Evolutionary conservation across 257 asterid species (phyloP).

Genomic region (Lycium ferocissimum): DNA sequence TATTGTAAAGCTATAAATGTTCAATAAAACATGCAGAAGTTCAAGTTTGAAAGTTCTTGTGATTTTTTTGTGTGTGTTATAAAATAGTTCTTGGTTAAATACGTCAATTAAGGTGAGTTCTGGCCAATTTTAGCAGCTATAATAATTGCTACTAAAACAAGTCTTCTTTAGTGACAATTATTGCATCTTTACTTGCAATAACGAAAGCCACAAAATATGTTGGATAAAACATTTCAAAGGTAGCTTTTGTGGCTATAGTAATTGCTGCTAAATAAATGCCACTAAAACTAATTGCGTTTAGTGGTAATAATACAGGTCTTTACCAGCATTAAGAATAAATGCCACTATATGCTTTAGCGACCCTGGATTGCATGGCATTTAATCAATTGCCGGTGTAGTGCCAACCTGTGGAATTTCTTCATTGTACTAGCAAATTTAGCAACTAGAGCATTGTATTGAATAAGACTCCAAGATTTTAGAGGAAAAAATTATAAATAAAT

Average conservation of each 20-base stretch:
- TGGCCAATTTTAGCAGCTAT: not conserved
- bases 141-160: not conserved
- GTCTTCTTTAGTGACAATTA: too few relatives aligned
- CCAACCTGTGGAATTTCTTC: not conserved
- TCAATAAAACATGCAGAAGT: too few relatives aligned
- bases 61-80: too few relatives aligned
- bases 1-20: too few relatives aligned
- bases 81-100: not conserved
- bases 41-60: not conserved
- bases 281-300: too few relatives aligned
- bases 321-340: not conserved
- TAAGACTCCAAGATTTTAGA: not conserved
- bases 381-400: not conserved
- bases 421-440: not conserved
- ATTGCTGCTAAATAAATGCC: not conserved
- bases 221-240: not conserved
- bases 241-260: too few relatives aligned
- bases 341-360: not conserved
- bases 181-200: not conserved
- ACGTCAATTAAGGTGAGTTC: not conserved
- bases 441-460: not conserved
- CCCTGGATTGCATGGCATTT: too few relatives aligned
- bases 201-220: not conserved
- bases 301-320: not conserved
- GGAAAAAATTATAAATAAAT: not conserved